phyloP scores from a whole-genome alignment of 1,139 yeast genomes.

The Hyphopichia buzzinii region DNA sequence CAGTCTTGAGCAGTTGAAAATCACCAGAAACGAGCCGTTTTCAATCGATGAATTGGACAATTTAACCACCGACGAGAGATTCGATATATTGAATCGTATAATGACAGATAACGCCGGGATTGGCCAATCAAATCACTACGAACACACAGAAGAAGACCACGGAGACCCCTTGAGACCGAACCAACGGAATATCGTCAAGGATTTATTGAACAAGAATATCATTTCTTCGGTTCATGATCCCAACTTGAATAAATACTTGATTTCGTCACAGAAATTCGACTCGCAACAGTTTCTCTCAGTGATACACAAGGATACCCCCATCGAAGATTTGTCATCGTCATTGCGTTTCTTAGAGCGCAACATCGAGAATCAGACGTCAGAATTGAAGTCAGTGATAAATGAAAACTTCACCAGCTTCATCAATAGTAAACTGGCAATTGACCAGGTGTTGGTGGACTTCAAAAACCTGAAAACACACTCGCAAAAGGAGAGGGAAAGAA shows the following conservation, averaged over 20 bases:
- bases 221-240: slow-evolving; percentile 41
- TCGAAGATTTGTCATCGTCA: slow-evolving; percentile 56
- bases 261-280: slow-evolving; percentile 71
- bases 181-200: slow-evolving; percentile 42
- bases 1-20: slow-evolving; percentile 18
- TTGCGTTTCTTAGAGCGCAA: slow-evolving; percentile 58
- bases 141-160: slow-evolving; percentile 18
- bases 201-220: slow-evolving; percentile 37
- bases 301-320: slow-evolving; percentile 69
- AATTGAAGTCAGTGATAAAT: slow-evolving; percentile 65
- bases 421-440: slow-evolving; percentile 62
- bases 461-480: slow-evolving; percentile 34
- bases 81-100: slow-evolving; percentile 24
- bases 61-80: slow-evolving; percentile 29
- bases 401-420: slow-evolving; percentile 75
- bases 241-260: slow-evolving; percentile 52
- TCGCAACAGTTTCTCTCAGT: slow-evolving; percentile 67
- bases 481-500: slow-evolving; percentile 35
- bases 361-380: slow-evolving; percentile 63
- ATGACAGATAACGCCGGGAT: slow-evolving; percentile 14
- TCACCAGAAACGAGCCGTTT: slow-evolving; percentile 14
- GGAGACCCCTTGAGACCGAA: slow-evolving; percentile 58
- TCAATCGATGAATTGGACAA: slow-evolving; percentile 24
- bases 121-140: slow-evolving; percentile 7
- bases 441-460: slow-evolving; percentile 34